Conservation (phyloP, 192 early-diverging fungal species). For the Coemansia erecta region DNA sequence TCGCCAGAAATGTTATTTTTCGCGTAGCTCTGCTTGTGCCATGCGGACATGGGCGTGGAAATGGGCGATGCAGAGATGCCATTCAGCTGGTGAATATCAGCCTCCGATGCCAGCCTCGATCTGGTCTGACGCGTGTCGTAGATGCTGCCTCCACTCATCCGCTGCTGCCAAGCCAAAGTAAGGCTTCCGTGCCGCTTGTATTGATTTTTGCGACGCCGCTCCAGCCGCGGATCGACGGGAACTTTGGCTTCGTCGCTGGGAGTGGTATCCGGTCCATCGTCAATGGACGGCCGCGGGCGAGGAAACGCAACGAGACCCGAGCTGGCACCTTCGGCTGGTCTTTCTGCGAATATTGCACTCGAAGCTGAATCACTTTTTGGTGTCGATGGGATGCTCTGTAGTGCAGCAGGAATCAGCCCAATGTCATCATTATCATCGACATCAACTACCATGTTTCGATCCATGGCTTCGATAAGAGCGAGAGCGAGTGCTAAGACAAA, state of each 20-base stretch:
- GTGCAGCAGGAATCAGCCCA: constrained; percentile 29
- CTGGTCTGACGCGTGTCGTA: constrained; percentile 8
- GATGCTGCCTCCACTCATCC: constrained; percentile 8
- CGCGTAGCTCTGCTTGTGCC: constrained; percentile 1
- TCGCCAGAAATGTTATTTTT: not conserved
- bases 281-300: constrained; percentile 25
- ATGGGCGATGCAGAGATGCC: constrained; percentile 21
- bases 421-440: constrained; percentile 10
- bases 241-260: not conserved
- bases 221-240: constrained; percentile 24
- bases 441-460: not conserved
- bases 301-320: constrained; percentile 28
- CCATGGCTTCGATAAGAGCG: not conserved
- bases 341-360: not conserved
- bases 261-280: not conserved
- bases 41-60: constrained; percentile 14
- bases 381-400: constrained; percentile 43
- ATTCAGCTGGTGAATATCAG: not conserved
- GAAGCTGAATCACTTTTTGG: constrained; percentile 10
- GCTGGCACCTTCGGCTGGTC: not conserved
- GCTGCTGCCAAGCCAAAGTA: constrained; percentile 39
- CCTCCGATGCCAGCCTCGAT: constrained; percentile 22
- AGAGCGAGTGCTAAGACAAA: not conserved
- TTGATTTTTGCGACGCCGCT: constrained; percentile 39
- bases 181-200: constrained; percentile 51